Conservation (phyloP, 805 yeast genomes). For the Brettanomyces sp. region DNA sequence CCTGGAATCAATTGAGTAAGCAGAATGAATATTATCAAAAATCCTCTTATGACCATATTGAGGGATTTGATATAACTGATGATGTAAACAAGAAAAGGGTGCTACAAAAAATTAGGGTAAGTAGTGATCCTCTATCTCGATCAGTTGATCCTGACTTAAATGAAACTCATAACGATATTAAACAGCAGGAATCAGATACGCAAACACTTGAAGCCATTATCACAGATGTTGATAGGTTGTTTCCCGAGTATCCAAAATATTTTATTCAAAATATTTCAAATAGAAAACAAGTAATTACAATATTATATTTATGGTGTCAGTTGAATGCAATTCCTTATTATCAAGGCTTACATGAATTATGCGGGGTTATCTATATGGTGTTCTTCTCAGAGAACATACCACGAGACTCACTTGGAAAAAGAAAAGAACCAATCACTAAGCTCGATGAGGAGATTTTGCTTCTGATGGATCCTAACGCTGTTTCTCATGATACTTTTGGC, state of each 20-base stretch:
- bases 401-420: constrained; percentile 2
- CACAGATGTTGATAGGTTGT: constrained; percentile 42
- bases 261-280: constrained; percentile 21
- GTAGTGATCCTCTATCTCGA: constrained; percentile 6
- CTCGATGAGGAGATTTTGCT: constrained; percentile 8
- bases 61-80: constrained; percentile 20
- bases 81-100: constrained; percentile 7
- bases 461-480: constrained; percentile 11
- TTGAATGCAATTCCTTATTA: constrained; percentile 30
- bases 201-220: constrained; percentile 35
- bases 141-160: not conserved
- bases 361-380: constrained; percentile 37
- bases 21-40: constrained; percentile 15
- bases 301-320: constrained; percentile 41
- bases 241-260: constrained; percentile 30
- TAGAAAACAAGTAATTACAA: constrained; percentile 27
- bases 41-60: not conserved
- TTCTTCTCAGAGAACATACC: constrained; percentile 29
- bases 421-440: not conserved
- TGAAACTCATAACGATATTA: not conserved
- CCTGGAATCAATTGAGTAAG: constrained; percentile 25
- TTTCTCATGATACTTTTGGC: constrained; percentile 22
- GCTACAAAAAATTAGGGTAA: not conserved
- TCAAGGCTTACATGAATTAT: constrained; percentile 48
- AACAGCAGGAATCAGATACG: constrained; percentile 21